Conservation (phyloP, 805 yeast species). For the Candida schatavii region DNA sequence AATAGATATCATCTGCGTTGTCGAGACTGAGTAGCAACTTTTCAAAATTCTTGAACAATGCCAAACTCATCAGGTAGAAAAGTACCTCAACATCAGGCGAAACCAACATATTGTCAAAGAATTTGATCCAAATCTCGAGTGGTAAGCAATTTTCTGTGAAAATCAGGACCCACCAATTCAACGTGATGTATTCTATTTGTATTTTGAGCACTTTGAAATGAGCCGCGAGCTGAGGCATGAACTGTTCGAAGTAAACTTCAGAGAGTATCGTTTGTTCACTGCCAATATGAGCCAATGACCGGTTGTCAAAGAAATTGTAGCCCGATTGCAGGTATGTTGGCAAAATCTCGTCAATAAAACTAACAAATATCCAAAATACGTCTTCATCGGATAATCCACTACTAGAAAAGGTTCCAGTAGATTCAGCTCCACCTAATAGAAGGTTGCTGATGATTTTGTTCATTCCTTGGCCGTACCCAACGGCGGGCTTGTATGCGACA, state of each 20-base stretch:
- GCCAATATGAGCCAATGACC: conserved; percentile 26
- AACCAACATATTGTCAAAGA: conserved; percentile 47
- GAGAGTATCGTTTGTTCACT: conserved; percentile 39
- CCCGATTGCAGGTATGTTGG: conserved; percentile 23
- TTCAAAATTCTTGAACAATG: conserved; percentile 38
- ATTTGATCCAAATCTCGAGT: conserved; percentile 48
- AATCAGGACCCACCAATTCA: conserved; percentile 57
- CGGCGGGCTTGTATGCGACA: conserved; percentile 41
- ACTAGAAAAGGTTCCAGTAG: conserved; percentile 55
- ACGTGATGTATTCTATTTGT: conserved; percentile 48
- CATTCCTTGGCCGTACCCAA: conserved; percentile 64
- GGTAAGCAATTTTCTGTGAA: conserved; percentile 50
- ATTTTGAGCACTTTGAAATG: conserved; percentile 36
- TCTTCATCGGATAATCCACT: background rate
- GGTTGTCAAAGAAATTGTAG: conserved; percentile 12
- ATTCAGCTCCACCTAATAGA: conserved; percentile 29
- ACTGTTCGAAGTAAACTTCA: conserved; percentile 25
- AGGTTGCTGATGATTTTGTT: conserved; percentile 55
- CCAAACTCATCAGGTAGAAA: conserved; percentile 30
- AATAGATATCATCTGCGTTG: conserved; percentile 30
- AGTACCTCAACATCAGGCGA: conserved; percentile 31
- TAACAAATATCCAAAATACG: conserved; percentile 37
- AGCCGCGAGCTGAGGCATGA: conserved; percentile 36
- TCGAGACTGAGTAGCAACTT: conserved; percentile 20
- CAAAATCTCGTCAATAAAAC: conserved; percentile 30